A percentile compares a stretch with the other conserved stretches of the same genome.
Evolutionary conservation across 495 filamentous ascomycete species (phyloP).

Genomic region (Aspergillus ellipticus): DNA sequence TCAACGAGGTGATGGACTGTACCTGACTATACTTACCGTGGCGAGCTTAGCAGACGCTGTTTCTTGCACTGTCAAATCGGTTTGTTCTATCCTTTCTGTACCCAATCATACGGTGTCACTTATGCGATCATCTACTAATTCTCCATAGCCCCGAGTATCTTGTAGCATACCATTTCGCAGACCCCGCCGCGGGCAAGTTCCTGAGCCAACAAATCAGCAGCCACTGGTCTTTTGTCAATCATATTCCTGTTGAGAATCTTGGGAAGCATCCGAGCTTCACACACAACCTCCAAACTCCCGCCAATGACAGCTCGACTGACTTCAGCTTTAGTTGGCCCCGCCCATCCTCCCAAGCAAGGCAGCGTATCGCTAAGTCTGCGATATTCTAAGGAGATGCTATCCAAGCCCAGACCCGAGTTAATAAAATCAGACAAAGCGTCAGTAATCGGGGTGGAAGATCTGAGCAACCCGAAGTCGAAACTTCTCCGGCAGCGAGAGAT

Average conservation of each 20-base stretch:
- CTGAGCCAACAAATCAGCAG: constrained; percentile 1
- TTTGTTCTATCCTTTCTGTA: not conserved
- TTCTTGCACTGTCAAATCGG: not conserved
- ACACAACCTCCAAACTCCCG: not conserved
- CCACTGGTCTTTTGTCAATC: not conserved
- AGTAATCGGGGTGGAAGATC: not conserved
- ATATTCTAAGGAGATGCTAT: not conserved
- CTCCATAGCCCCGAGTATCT: not conserved
- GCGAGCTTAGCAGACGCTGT: not conserved
- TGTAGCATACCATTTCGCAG: not conserved
- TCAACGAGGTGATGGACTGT: not conserved
- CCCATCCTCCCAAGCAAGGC: not conserved
- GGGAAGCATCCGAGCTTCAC: not conserved
- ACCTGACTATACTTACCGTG: not conserved
- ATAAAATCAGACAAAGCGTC: not conserved
- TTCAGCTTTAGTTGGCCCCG: not conserved
- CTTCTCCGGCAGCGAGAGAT: not conserved
- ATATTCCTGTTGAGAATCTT: not conserved
- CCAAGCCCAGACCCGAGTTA: not conserved
- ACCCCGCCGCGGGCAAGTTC: not conserved
- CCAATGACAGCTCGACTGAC: too few relatives aligned
- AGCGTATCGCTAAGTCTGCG: not conserved
- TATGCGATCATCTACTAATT: too few relatives aligned
- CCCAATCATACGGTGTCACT: too few relatives aligned
- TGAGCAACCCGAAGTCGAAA: not conserved